Evolutionary conservation across 768 basidiomycete species (phyloP), one percentile per base, ranked within the genome.

Genomic region (Pleurotus tuoliensis): DNA sequence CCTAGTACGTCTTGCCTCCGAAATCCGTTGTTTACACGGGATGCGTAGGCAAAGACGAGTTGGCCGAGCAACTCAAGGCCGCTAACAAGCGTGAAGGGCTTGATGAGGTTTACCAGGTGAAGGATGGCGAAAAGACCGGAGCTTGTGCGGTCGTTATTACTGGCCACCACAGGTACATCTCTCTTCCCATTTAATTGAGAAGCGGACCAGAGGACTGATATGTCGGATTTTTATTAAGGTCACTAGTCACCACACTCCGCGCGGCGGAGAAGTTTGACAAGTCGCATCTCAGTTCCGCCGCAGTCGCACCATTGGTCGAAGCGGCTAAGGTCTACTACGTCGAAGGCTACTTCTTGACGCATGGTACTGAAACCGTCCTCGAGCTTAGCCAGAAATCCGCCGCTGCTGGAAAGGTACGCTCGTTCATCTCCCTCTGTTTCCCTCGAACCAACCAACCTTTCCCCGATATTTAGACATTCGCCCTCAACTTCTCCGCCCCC

Each of bases 71-170:
- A 66, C 82, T 98, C 63, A 86, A 87, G 61, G 81, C 76, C 8
- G 96, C 94, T 55, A 98, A 99, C 82, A 81, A 87, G 72, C 87
- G 89, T 53, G 97, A 98, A 73, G 94, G 93, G 11, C 82, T 99
- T 58, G 76, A 84, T 57, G 82, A 94, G 61, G 89, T 88, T 3
- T 99, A 98, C 73, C 88, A 86, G 64, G 92, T 98, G 64, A 87
- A 88, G 70, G 77, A 88, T 60, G 89, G 87, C 57, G 86, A 87
- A 68, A 86, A 92, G 73, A 98, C 97, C 5, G 97, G 97, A 56
- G 94, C 97, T 53, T 99, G 97, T 68, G 96, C 92, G 13, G 97
- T 98, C 61, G 73, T 99, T 63, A 84, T 98, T 72, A 98, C 94
- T 50, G 92, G 90, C 45, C 94, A 97, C 74, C 67, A 97, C 72